phyloP scores from a whole-genome alignment of 2,329 filamentous ascomycete species.

The Diaporthe caulivora region DNA sequence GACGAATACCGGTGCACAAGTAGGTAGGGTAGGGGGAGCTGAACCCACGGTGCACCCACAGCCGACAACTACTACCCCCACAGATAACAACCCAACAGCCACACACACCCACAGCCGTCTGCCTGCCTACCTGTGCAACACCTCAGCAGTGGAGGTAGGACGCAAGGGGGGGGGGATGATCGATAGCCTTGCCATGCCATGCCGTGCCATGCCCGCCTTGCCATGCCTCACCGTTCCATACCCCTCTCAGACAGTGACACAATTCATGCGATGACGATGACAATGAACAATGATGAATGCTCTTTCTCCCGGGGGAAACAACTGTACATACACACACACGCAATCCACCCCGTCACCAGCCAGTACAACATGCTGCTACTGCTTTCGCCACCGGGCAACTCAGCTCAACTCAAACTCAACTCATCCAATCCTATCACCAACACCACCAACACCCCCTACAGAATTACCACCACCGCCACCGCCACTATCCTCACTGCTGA shows the following conservation, averaged over 20 bases:
- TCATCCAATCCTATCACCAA: not conserved
- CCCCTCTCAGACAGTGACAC: not conserved
- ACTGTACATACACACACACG: not conserved
- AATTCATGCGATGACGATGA: constrained; percentile 19
- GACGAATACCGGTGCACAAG: no score
- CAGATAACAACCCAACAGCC: constrained; percentile 1
- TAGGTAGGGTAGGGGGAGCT: no score
- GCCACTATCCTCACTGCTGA: constrained; percentile 25
- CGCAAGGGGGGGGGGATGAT: constrained; percentile 14
- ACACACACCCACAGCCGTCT: not conserved
- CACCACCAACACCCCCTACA: not conserved
- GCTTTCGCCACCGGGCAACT: not conserved
- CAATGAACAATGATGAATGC: constrained; percentile 7
- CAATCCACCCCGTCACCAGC: no score
- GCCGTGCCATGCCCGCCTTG: no score
- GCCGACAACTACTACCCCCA: not conserved
- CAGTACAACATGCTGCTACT: constrained; percentile 14
- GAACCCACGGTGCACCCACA: not conserved
- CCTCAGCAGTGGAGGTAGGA: not conserved
- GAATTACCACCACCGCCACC: not conserved
- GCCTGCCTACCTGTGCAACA: not conserved
- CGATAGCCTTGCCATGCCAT: not conserved
- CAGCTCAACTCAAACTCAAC: not conserved
- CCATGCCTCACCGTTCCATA: not conserved
- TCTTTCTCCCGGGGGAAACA: not conserved